These are phyloP conservation scores for Holtermanniella nyarrowii DNA, from an alignment of 768 basidiomycete species.

Conservation along the genomic window DNA sequence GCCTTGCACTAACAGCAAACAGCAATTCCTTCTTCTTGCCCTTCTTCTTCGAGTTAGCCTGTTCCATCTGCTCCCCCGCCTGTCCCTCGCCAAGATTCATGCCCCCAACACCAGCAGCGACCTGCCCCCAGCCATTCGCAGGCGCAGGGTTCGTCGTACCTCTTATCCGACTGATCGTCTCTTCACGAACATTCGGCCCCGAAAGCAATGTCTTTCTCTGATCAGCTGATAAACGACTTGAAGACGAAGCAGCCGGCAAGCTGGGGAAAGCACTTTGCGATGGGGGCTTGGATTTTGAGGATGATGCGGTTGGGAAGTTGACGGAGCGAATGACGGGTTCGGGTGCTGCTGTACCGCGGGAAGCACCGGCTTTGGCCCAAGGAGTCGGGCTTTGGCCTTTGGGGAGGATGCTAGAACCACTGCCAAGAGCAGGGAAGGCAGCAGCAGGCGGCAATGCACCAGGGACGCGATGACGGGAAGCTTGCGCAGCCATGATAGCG, in stretches of 20 bases:
- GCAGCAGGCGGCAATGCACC: conserved; percentile 12
- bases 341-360: conserved; percentile 8
- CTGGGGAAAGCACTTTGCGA: conserved; percentile 32
- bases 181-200: conserved; percentile 28
- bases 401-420: background rate
- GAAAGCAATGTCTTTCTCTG: conserved; percentile 28
- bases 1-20: conserved; percentile 33
- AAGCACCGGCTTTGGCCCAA: conserved; percentile 20
- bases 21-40: conserved; percentile 35
- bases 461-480: conserved; percentile 22
- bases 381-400: conserved; percentile 13
- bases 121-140: conserved; percentile 12
- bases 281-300: conserved; percentile 15
- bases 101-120: background rate
- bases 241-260: conserved; percentile 12
- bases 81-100: conserved; percentile 1
- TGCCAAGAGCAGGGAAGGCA: conserved; percentile 30
- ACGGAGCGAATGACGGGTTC: conserved; percentile 31
- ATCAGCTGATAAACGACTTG: conserved; percentile 7
- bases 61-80: conserved; percentile 9
- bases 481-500: conserved; percentile 11
- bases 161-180: conserved; percentile 26
- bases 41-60: conserved; percentile 31
- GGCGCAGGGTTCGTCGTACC: conserved; percentile 10
- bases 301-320: conserved; percentile 21